Evolutionary conservation across 371 early-diverging fungal species (phyloP).

Genomic region (Mortierella sp.): DNA sequence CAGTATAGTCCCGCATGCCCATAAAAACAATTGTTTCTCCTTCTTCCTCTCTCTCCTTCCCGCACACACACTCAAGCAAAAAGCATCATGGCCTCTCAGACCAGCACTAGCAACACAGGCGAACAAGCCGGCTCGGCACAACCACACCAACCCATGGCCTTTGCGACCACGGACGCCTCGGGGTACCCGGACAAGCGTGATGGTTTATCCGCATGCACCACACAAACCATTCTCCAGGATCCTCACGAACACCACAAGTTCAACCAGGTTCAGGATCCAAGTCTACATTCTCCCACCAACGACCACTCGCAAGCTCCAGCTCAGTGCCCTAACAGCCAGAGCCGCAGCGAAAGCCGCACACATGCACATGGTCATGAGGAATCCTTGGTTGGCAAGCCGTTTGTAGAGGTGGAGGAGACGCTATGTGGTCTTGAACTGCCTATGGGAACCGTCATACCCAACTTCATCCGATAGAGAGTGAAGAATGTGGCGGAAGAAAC

Average conservation of each 20-base stretch:
- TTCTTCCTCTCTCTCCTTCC: too few species aligned
- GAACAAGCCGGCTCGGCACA: too few species aligned
- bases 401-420: constrained; percentile 17
- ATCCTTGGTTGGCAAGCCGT: constrained; percentile 1
- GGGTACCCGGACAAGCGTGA: constrained; percentile 39
- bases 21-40: too few species aligned
- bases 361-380: neutral
- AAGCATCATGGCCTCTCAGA: too few species aligned
- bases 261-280: too few species aligned
- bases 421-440: constrained; percentile 7
- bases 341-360: too few species aligned
- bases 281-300: too few species aligned
- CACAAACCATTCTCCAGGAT: constrained; percentile 3
- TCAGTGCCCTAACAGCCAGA: too few species aligned
- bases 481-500: too few species aligned
- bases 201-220: constrained; percentile 24
- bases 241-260: constrained; percentile 39
- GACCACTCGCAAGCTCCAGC: neutral
- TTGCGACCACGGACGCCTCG: constrained; percentile 36
- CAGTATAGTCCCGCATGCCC: too few species aligned
- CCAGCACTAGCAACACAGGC: too few species aligned
- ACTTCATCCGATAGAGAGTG: constrained; percentile 8
- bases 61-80: too few species aligned
- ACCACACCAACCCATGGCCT: neutral
- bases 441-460: constrained; percentile 3